Percentiles rank a stretch among this genome's conserved stretches.
phyloP scores from a whole-genome alignment of 176 grass and related monocot genomes.

The Bolboschoenus planiculmis region DNA sequence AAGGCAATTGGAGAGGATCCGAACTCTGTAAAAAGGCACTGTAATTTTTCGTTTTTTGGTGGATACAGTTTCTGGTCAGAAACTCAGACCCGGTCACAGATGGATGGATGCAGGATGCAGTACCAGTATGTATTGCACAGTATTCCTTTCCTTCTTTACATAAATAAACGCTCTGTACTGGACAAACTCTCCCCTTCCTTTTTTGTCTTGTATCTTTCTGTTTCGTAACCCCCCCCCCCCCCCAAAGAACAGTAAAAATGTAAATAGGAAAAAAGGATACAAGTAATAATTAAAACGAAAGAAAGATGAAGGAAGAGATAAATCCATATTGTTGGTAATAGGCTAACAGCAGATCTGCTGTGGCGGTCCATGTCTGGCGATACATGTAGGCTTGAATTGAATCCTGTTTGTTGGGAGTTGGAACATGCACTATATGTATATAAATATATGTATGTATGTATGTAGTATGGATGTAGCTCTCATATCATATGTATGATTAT shows the following conservation, averaged over 20 bases:
- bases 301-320: background rate
- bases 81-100: background rate
- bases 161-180: background rate
- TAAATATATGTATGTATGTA: no score
- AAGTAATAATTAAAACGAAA: background rate
- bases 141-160: background rate
- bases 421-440: background rate
- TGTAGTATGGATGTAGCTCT: background rate
- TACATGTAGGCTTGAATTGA: background rate
- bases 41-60: background rate
- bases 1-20: background rate
- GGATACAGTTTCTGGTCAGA: background rate
- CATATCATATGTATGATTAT: background rate
- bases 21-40: background rate
- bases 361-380: background rate
- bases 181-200: background rate
- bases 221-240: no score
- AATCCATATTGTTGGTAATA: background rate
- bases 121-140: background rate
- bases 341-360: background rate
- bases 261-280: background rate
- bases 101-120: background rate
- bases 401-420: background rate
- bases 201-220: no score
- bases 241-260: no score